Evolutionary conservation across 768 basidiomycete genomes (phyloP), one percentile per base, ranked within the genome.

Genomic region (Pleurotus eryngii): DNA sequence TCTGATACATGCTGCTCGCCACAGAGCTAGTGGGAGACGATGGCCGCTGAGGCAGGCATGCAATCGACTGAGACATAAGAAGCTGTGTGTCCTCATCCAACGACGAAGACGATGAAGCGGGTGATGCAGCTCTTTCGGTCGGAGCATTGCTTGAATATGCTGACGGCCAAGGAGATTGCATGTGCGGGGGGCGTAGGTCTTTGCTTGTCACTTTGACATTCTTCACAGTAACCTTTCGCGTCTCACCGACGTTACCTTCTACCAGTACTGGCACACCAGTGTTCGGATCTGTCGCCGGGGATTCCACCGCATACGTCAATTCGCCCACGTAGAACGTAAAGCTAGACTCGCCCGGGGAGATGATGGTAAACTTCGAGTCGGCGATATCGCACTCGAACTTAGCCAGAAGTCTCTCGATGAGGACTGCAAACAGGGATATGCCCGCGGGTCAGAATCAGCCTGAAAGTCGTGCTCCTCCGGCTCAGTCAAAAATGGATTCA

Each of bases 1-100:
- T 93, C 62, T 88, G 81, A 67, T 92, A 94, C 78, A 93, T 82
- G 70, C 86, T 92, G 62, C 82, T 83, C 4, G 78, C 69, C 48
- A 79, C 70, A 17, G 86, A 84, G 39, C 68, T 71, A 48, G 74
- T 62, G 15, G 79, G 74, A n/a, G 76, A 83, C 5, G 63, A 62
- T 7, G 79, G 55, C 43, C 74, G 67, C 11, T 77, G 80, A 40
- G 82, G 87, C 38, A 93, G 74, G 53, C 71, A 77, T 2, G 79
- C 85, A 35, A 90, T 74, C 4, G 90, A 92, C 66, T 90, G 87
- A 5, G 88, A 87, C 89, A 92, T 90, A 54, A 80, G 72, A 64
- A 83, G 70, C 46, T 82, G 81, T 5, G 80, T 76, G 27, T 84
- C 81, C 62, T 89, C 87, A 59, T 91, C 89, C 38, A 89, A 66